phyloP scores from a whole-genome alignment of 2,329 filamentous ascomycete species.

The Plenodomus lindquistii region DNA sequence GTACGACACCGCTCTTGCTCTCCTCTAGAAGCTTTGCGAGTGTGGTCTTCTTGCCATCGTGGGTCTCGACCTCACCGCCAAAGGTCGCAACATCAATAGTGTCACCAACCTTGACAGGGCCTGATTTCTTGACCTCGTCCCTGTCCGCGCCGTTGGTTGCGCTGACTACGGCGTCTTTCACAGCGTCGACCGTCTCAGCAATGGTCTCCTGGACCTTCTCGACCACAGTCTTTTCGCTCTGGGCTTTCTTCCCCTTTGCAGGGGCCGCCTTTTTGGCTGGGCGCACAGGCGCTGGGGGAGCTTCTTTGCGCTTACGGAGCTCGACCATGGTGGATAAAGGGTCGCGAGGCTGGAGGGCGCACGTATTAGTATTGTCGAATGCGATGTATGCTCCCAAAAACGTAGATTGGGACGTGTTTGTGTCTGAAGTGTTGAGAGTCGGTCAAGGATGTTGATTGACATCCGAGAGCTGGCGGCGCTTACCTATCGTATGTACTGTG shows the following conservation, averaged over 20 bases:
- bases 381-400: neutral
- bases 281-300: constrained; percentile 53
- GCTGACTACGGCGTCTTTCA: constrained; percentile 36
- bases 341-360: constrained; percentile 30
- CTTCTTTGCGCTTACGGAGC: constrained; percentile 65
- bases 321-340: constrained; percentile 54
- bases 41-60: constrained; percentile 79
- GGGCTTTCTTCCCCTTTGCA: constrained; percentile 41
- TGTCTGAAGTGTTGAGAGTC: neutral
- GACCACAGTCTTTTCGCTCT: constrained; percentile 36
- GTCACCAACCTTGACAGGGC: constrained; percentile 52
- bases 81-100: constrained; percentile 59
- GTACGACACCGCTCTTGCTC: constrained; percentile 82
- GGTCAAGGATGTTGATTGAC: constrained; percentile 8
- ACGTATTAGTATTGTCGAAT: constrained; percentile 28
- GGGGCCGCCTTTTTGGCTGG: constrained; percentile 54
- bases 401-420: neutral
- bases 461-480: constrained; percentile 13
- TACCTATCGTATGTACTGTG: constrained; percentile 10
- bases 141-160: constrained; percentile 24
- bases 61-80: constrained; percentile 75
- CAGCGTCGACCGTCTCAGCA: constrained; percentile 37
- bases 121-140: constrained; percentile 18
- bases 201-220: constrained; percentile 40
- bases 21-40: constrained; percentile 79